A percentile compares a stretch with the other conserved stretches of the same genome.
Evolutionary conservation across 805 yeast genomes (phyloP).

Genomic region (Pichia heedii): DNA sequence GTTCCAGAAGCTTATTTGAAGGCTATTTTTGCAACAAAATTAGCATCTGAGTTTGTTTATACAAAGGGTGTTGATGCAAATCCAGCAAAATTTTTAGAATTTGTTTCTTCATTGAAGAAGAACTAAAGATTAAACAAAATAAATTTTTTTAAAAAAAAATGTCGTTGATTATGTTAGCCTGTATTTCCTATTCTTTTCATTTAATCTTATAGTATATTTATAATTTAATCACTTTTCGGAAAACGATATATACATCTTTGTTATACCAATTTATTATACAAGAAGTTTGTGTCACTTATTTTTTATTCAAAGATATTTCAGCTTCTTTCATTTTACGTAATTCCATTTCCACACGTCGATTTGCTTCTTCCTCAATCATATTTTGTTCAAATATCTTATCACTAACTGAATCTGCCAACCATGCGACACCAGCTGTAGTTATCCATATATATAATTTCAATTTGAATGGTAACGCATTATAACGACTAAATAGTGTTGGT

Average conservation of each 20-base stretch:
- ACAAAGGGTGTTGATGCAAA: constrained; percentile 72
- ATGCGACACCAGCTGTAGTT: constrained; percentile 25
- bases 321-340: constrained; percentile 10
- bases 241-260: neutral
- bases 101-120: constrained; percentile 49
- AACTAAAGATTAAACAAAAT: constrained; percentile 11
- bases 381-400: constrained; percentile 21
- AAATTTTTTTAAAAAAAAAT: neutral
- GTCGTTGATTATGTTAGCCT: too few species aligned
- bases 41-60: constrained; percentile 81
- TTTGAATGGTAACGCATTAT: constrained; percentile 20
- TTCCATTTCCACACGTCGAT: constrained; percentile 23
- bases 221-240: too few species aligned
- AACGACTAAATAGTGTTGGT: constrained; percentile 7
- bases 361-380: constrained; percentile 27
- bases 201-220: too few species aligned
- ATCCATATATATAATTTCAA: constrained; percentile 26
- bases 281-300: neutral
- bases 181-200: neutral
- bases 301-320: neutral
- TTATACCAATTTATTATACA: neutral
- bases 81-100: constrained; percentile 69
- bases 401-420: constrained; percentile 24
- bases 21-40: constrained; percentile 79
- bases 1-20: constrained; percentile 84